These are phyloP conservation scores for Candida succiphila DNA, from an alignment of 805 yeast species.

Conservation along the genomic window DNA sequence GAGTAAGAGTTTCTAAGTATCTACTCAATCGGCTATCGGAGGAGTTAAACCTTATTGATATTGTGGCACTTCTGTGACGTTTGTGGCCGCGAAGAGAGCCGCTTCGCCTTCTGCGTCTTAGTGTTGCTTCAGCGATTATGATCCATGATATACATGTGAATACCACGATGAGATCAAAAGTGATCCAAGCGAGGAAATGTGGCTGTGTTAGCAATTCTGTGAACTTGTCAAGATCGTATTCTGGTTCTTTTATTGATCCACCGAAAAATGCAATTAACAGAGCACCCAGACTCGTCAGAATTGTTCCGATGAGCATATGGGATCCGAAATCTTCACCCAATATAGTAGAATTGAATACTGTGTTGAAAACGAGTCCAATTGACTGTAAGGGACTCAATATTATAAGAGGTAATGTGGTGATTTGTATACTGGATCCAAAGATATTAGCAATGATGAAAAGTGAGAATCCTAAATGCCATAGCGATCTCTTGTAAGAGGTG, in stretches of 20 bases:
- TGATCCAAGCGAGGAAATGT: slow-evolving; percentile 51
- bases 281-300: slow-evolving; percentile 64
- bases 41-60: neutral
- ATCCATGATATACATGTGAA: slow-evolving; percentile 19
- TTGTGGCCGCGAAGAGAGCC: too few relatives aligned
- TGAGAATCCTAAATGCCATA: slow-evolving; percentile 70
- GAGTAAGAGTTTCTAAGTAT: neutral
- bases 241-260: slow-evolving; percentile 50
- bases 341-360: slow-evolving; percentile 57
- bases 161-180: slow-evolving; percentile 22
- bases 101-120: too few relatives aligned
- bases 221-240: slow-evolving; percentile 38
- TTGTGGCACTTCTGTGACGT: neutral
- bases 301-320: slow-evolving; percentile 52
- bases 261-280: slow-evolving; percentile 71
- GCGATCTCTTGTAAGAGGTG: slow-evolving; percentile 35
- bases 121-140: slow-evolving; percentile 4
- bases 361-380: slow-evolving; percentile 79
- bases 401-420: slow-evolving; percentile 74
- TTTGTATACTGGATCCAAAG: slow-evolving; percentile 74
- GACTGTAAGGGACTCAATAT: slow-evolving; percentile 78
- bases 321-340: slow-evolving; percentile 59
- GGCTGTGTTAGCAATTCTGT: slow-evolving; percentile 28
- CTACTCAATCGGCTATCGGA: neutral
- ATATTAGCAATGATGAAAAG: slow-evolving; percentile 67